These are phyloP conservation scores for Linnemannia elongata DNA, from an alignment of 192 early-diverging fungal genomes.

Conservation along the genomic window DNA sequence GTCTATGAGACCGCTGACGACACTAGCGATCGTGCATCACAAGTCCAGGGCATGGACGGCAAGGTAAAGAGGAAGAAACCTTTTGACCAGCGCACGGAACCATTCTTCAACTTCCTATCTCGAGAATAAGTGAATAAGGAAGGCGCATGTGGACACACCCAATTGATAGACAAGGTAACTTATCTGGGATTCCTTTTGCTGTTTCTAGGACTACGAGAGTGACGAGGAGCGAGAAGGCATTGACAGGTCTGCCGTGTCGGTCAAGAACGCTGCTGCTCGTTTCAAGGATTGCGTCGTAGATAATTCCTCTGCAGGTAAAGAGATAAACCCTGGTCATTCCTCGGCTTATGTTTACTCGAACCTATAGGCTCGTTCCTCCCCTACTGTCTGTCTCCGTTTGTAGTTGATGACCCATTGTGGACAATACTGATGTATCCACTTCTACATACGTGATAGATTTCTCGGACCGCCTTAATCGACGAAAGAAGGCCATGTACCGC, in stretches of 20 bases:
- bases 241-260: constrained; percentile 64
- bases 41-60: constrained; percentile 36
- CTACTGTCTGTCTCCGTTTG: background rate
- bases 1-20: constrained; percentile 88
- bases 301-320: constrained; percentile 65
- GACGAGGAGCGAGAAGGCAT: constrained; percentile 76
- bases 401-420: background rate
- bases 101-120: background rate
- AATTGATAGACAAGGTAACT: background rate
- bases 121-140: background rate
- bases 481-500: constrained; percentile 73
- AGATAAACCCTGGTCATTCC: background rate
- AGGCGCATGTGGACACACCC: background rate
- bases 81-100: background rate
- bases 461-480: constrained; percentile 66
- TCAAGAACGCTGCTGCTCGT: constrained; percentile 66
- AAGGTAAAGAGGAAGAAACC: constrained; percentile 22
- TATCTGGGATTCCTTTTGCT: background rate
- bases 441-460: constrained; percentile 56
- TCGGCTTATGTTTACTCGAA: background rate
- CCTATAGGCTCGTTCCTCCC: background rate
- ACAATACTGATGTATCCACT: background rate
- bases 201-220: constrained; percentile 43
- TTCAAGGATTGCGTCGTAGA: constrained; percentile 71
- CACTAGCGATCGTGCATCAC: constrained; percentile 26